phyloP scores from a whole-genome alignment of 2,329 filamentous ascomycete species.

The Fusarium burgessii region DNA sequence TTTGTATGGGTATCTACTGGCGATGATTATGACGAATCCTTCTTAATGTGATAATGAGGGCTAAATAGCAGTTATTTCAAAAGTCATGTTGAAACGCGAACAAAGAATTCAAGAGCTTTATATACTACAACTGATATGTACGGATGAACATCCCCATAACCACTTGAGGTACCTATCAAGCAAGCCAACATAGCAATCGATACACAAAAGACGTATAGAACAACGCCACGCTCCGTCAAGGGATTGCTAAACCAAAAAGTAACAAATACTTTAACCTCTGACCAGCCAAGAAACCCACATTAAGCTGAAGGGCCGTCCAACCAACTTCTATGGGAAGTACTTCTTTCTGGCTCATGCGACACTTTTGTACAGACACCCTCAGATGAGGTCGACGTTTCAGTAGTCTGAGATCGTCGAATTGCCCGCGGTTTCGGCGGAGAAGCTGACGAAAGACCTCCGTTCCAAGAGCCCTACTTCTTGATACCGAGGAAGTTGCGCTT shows the following conservation, averaged over 20 bases:
- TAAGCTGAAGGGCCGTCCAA: not conserved
- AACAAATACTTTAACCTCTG: constrained; percentile 7
- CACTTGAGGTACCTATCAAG: not conserved
- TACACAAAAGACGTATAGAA: constrained; percentile 23
- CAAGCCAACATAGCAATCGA: constrained; percentile 8
- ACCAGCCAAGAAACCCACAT: not conserved
- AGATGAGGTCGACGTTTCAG: constrained; percentile 25
- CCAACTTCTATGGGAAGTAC: constrained; percentile 2
- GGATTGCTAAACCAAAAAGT: constrained; percentile 27
- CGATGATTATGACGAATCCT: not conserved
- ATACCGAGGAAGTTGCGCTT: constrained; percentile 68
- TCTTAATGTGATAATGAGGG: not conserved
- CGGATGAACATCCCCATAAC: not conserved
- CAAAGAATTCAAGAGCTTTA: constrained; percentile 8
- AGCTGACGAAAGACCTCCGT: constrained; percentile 31
- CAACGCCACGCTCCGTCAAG: constrained; percentile 39
- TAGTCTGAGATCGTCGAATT: constrained; percentile 28
- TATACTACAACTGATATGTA: constrained; percentile 35
- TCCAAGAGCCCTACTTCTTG: constrained; percentile 64
- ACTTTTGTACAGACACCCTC: constrained; percentile 7
- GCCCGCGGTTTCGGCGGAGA: constrained; percentile 8
- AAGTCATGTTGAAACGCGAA: not conserved
- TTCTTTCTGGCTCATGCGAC: constrained; percentile 3
- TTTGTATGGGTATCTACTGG: not conserved
- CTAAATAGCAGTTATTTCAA: not conserved